Percentiles rank a stretch among this genome's conserved stretches.
These are phyloP conservation scores for Cerioporus squamosus DNA, from an alignment of 1,284 basidiomycete genomes.

Conservation along the genomic window DNA sequence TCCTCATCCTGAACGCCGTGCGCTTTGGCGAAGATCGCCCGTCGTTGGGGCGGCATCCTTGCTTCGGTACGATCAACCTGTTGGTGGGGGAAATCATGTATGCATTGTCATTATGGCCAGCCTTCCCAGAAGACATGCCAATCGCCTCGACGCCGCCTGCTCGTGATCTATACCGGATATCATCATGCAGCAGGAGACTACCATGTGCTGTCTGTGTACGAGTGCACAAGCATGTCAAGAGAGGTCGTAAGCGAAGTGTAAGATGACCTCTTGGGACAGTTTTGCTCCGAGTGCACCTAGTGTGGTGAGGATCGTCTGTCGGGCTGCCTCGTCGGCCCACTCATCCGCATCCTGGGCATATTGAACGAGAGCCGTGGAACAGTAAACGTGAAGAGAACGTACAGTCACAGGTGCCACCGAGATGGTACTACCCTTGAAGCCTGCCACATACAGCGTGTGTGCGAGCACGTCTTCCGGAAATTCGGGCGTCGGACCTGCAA, in stretches of 20 bases:
- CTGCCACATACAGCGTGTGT: background rate
- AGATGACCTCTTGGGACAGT: constrained; percentile 37
- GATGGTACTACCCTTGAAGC: background rate
- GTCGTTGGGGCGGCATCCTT: too few relatives aligned
- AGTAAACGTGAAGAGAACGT: background rate
- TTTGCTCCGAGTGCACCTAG: constrained; percentile 45
- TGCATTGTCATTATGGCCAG: too few relatives aligned
- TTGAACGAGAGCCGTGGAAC: background rate
- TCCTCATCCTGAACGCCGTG: background rate
- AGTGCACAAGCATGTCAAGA: background rate
- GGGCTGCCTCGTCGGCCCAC: constrained; percentile 19
- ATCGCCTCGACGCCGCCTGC: too few relatives aligned
- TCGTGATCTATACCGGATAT: too few relatives aligned
- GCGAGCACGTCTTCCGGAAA: constrained; percentile 15
- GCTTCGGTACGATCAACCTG: too few relatives aligned
- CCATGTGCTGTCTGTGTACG: too few relatives aligned
- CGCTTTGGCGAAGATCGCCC: background rate
- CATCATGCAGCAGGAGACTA: too few relatives aligned
- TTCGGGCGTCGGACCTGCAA: constrained; percentile 8
- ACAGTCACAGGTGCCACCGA: constrained; percentile 6
- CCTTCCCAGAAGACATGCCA: too few relatives aligned
- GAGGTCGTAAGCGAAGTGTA: constrained; percentile 19
- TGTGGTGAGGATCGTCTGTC: constrained; percentile 31
- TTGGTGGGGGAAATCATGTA: too few relatives aligned
- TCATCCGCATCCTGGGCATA: background rate